Percentiles rank a stretch among this genome's conserved stretches.
These are phyloP conservation scores for Crotalaria pallida DNA, from an alignment of 306 rosid species.

Conservation along the genomic window DNA sequence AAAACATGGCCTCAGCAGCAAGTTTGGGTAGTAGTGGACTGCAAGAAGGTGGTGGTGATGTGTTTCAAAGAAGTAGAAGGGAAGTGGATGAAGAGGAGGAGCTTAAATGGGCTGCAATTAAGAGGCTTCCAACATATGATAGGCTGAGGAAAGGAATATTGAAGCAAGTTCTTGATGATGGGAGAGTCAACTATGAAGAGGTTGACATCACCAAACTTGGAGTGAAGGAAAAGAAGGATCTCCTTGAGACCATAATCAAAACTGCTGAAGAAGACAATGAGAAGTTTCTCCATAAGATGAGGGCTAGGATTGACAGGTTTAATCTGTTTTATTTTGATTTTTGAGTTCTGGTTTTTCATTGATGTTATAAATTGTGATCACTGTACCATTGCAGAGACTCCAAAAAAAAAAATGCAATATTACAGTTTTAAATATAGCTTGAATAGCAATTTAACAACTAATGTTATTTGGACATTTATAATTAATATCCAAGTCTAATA, in stretches of 20 bases:
- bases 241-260: constrained; percentile 50
- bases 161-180: constrained; percentile 53
- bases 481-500: no score
- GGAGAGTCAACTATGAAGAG: constrained; percentile 43
- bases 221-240: constrained; percentile 41
- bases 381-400: no score
- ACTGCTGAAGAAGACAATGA: constrained; percentile 68
- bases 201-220: constrained; percentile 63
- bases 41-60: not conserved
- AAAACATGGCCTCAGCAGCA: constrained; percentile 16
- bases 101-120: constrained; percentile 68
- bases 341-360: no score
- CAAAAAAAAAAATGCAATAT: no score
- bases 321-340: no score
- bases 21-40: constrained; percentile 16
- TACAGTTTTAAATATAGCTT: no score
- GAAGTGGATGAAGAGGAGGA: constrained; percentile 62
- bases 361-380: no score
- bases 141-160: constrained; percentile 56
- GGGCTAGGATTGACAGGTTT: constrained; percentile 40
- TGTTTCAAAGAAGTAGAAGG: constrained; percentile 29
- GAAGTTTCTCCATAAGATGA: constrained; percentile 45
- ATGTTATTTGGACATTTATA: no score
- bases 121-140: constrained; percentile 80
- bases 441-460: no score